Base-by-base conservation (phyloP, 257 asterid species). In the Petunia secreta region DNA sequence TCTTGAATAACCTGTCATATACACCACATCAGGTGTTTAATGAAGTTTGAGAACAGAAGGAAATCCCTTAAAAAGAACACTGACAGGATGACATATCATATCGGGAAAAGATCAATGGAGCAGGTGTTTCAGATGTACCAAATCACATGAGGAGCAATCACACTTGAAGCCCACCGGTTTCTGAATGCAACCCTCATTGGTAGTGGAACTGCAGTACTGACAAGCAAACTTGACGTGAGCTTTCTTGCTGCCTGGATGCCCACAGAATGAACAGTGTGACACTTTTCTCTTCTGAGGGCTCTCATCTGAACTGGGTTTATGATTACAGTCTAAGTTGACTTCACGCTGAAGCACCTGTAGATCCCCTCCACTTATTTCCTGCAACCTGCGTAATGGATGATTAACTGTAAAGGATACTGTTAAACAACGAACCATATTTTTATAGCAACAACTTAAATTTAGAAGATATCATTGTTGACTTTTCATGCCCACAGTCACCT, bases 211-310 rank as follows among this genome's bases (percentile, higher is more conserved):
- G 91, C 99, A 96, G 83, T 75, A 43, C 77, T 89, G 87, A 80
- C 98, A 96, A 83, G 94, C 84, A 83, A 85, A 83, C 87, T 85
- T 91, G 82, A 87, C 85, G 87, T 96, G 99, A 85, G 87, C 81
- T 86, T 84, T 91, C 86, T 92, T 96, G 85, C 88, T 94, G 67
- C 99, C 98, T 1, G 95, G 98, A 85, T 94, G 98, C 62, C 99
- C 99, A 84, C 99, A 96, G 55, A 85, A 84, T 8, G 99, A 91
- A 85, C 99, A 96, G 85, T 96, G 99, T 80, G 91, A 89, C 55
- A 76, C 16, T 82, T 91, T 95, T 48, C 83, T 79, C 82, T 87
- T 91, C 39, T 69, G 85, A 52, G 91, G 86, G 75, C 69, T 85
- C 76, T 82, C 91, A 79, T 84, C 82, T n/a, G 89, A 81, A 73